Evolutionary conservation across 257 asterid species (phyloP), one percentile per base, ranked within the genome.

Genomic region (Eustoma russellianum): DNA sequence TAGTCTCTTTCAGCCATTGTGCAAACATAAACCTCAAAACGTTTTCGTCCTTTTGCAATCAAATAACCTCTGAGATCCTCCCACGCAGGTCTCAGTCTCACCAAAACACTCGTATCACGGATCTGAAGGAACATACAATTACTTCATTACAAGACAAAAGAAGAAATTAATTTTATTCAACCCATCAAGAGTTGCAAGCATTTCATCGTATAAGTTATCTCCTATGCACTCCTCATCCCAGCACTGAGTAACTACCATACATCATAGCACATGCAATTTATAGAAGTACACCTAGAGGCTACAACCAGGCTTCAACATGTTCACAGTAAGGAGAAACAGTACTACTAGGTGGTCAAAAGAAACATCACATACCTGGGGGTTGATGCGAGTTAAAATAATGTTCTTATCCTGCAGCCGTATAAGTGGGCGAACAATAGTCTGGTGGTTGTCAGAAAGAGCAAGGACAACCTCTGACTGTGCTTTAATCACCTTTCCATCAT

Each of bases 1-100:
- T 91, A 91, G 72, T 91, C 96, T 72, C 95, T 80, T 72, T 91
- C 98, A 40, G 98, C 98, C 98, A 91, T 91, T 33, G 98, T 91
- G 80, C 98, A 91, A 67, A 91, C 98, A 79, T 80, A 91, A 72
- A 91, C 96, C 67, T 91, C 98, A 66, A 91, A 91, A 16, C 96
- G 89, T 73, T 91, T 91, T 46, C 96, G 83, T 16, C 98, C 98
- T 88, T 71, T 82, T 41, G 98, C 98, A 71, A 89, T 91, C 73
- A 91, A 74, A 73, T 91, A 91, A 74, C 81, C 76, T 77, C 95
- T 82, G 62, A 91, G 94, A 70, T 87, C 98, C 74, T 91, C 98
- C 98, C 98, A 91, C 16, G 98, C 96, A 62, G 98, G 96, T 73
- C 98, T 75, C 73, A 91, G 67, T 73, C 98, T 87, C 81, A 91